Evolutionary conservation across 345 rosid species (phyloP), one percentile per base, ranked within the genome.

Genomic region (Citrus reticulata): DNA sequence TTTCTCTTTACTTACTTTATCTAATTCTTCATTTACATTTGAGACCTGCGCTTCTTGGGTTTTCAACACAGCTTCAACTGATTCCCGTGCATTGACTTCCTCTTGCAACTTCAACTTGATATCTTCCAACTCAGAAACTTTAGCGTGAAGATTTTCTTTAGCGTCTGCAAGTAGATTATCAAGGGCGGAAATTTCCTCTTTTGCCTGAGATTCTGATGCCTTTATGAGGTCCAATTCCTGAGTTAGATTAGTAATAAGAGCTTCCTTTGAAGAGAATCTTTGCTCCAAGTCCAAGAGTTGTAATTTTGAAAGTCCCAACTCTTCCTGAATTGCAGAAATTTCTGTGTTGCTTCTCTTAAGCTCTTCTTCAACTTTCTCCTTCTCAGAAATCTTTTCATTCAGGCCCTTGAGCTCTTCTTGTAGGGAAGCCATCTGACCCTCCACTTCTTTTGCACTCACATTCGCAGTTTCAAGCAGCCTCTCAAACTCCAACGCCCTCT

Each of bases 401-500:
- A 96, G 79, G 77, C 87, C 88, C 81, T 90, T 88, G 80, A 93
- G 83, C 79, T 96, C 98, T 80, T 87, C 96, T 75, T 91, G 88
- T 61, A 91, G 81, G 57, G 87, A 27, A 73, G 81, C 85, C 87
- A 89, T 81, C 73, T 84, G 90, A 83, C 81, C 88, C 84, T 96
- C 98, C 92, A 84, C 84, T 76, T 84, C 91, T 80, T 91, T 89
- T 57, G 88, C 87, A 80, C 81, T 84, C 61, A 25, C 62, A 81
- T 90, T 92, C 4, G 94, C 89, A 29, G 78, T 86, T 74, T 91
- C 88, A 82, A 94, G 93, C 79, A 91, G 84, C 87, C 79, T 88
- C 79, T 91, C 97, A 37, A 91, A 93, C 82, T 94, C 98, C 87
- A 72, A 76, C 69, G 97, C 98, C 80, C 87, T 88, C 80, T 88